Evolutionary conservation across 768 basidiomycete genomes (phyloP), one percentile per base, ranked within the genome.

Genomic region (Mycena amicta): DNA sequence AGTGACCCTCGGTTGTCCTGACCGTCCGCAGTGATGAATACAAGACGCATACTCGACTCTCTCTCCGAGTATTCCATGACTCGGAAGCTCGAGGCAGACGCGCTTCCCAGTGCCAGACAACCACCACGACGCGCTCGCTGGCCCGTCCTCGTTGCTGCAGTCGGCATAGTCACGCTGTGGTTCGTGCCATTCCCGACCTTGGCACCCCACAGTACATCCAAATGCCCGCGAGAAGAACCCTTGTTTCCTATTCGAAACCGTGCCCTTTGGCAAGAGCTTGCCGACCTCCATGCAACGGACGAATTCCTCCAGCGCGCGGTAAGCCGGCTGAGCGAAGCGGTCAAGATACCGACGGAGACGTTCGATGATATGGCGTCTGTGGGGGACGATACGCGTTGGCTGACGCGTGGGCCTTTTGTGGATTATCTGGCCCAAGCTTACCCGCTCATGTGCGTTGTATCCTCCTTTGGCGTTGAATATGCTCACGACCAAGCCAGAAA

Each of bases 281-380:
- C 55, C 4, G 41, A 50, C 12, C 50, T 60, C 4, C 53, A 64
- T 49, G 56, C 52, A 11, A 70, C 70, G 4, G 58, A 66, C 12
- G 66, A 41, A 15, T 76, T 72, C 63, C 66, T 69, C 57, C 43
- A n/a, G 2, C 66, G 67, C 41, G 72, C 72, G 2, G 66, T 71
- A 22, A 64, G 68, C 23, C 73, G 70, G 68, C 69, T 77, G 30
- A 67, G 68, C 39, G 72, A 68, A 3, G 75, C 75, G 26, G 70
- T 77, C 18, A 51, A 62, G 39, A 66, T 77, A 27, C 73, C 70
- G 53, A 84, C 83, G 13, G 80, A 81, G 61, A 77, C 77, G 0
- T 82, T 71, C 66, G 83, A 84, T 59, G 61, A 68, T 47, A 81
- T 81, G 79, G 71, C 63, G 0, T 75, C 75, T 1, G 70, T 83